Base-by-base conservation (phyloP, 208 protist species). In the Novymonas esmeraldas region DNA sequence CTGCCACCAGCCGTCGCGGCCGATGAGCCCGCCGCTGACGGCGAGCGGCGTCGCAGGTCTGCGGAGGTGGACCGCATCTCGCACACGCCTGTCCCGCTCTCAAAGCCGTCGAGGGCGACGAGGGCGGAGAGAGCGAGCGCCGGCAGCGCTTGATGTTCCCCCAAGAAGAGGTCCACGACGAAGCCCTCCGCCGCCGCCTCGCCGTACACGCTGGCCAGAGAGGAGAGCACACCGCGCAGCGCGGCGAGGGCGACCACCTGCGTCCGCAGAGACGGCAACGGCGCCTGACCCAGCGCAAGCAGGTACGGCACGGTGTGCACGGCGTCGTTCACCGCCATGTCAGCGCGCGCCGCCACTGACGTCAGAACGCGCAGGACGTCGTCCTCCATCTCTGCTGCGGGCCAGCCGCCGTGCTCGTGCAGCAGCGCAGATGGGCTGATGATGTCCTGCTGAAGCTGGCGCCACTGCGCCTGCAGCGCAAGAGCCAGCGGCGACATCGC, bases 181-280 rank as follows among this genome's bases (percentile, higher is more conserved):
- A 87, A 85, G 1, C 22, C 28, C 16, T 26, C 50, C 9, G 76
- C 56, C 41, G 67, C 78, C 31, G 46, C 76, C 2, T 26, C 20
- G 16, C 80, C 80, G 60, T 72, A 79, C 10, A 76, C 54, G 6
- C 50, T 24, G 13, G 70, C 38, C n/a, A 90, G 64, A 20, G 65
- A 70, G 1, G 69, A 57, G 39, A 82, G 58, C 29, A 79, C 66
- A 0, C 75, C 86, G 6, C 73, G 70, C 64, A 92, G 71, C 4
- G 82, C 86, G 10, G 59, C 78, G n/a, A 89, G 64, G 10, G 86
- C 82, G 22, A 84, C 76, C 20, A 59, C 63, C 66, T 92, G 86
- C 22, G 86, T 92, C 26, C 69, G 66, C 46, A 72, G 63, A 36
- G 80, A 81, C n/a, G 86, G 86, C 29, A 87, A 64, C 9, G 86